Evolutionary conservation across 2,329 filamentous ascomycete genomes (phyloP), one percentile per base, ranked within the genome.

Genomic region (Fusarium nygamai): DNA sequence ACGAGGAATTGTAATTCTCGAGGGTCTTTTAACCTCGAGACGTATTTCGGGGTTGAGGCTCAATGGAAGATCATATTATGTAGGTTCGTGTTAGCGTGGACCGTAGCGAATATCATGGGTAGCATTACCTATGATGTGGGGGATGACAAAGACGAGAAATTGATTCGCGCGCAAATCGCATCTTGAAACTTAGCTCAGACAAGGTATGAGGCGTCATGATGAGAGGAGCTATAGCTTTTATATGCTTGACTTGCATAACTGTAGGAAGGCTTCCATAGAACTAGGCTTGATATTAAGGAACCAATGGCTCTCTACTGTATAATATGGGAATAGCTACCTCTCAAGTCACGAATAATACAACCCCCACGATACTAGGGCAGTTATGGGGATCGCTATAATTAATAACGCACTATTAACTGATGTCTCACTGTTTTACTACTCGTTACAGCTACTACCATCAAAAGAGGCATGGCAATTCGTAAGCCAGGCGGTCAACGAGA

Each of bases 61-160:
- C 27, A 33, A 22, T 33, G 20, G 22, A 22, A 57, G 38, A 43
- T 43, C 51, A 31, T 12, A 20, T 51, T 34, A 34, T 51, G 31
- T n/a, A 56, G 27, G 51, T n/a, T 13, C 24, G 4, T 43, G 20
- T 19, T 43, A 56, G 51, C 27, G 51, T 43, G 16, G 33, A n/a
- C 17, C 8, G 24, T 31, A 27, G 29, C 53, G 41, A 58, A 68
- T 59, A 61, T 33, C 19, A 36, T 66, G n/a, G 27, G 33, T 27
- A 34, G 20, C 24, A 46, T 57, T 36, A 22, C 17, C 31, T 38
- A n/a, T 41, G 24, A 33, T 38, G 24, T 56, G 34, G 29, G 54
- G 51, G 74, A 77, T 76, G 66, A 78, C 74, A 78, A 76, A 76
- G 39, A 57, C 24, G 19, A 33, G 16, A 51, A 39, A 48, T 58